Evolutionary conservation across 345 rosid genomes (phyloP).

Genomic region (Abelmoschus esculentus): DNA sequence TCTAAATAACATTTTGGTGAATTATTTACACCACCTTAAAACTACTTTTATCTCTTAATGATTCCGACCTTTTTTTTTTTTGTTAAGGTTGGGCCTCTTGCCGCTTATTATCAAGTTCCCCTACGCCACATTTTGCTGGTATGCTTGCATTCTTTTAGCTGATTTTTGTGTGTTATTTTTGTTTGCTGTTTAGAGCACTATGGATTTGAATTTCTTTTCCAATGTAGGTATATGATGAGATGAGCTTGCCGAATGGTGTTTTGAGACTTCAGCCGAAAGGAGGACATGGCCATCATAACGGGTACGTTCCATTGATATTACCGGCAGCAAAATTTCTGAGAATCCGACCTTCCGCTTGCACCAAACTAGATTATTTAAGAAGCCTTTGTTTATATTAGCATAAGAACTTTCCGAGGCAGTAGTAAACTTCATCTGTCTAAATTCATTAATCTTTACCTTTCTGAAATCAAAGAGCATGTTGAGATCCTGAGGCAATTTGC

Average conservation of each 20-base stretch:
- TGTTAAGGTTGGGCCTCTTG: slow-evolving; percentile 83
- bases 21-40: neutral
- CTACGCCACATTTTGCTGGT: slow-evolving; percentile 82
- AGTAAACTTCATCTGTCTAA: neutral
- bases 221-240: slow-evolving; percentile 68
- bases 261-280: slow-evolving; percentile 80
- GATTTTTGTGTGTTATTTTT: neutral
- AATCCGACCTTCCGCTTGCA: neutral
- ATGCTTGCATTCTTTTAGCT: slow-evolving; percentile 11
- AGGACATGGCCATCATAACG: slow-evolving; percentile 84
- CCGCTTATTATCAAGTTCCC: slow-evolving; percentile 84
- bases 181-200: neutral
- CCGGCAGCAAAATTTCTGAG: neutral
- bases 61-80: slow-evolving; percentile 6
- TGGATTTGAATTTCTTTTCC: slow-evolving; percentile 13
- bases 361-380: neutral
- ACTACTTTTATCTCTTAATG: neutral
- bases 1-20: neutral
- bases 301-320: slow-evolving; percentile 36
- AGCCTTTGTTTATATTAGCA: neutral
- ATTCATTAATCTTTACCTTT: neutral
- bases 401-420: neutral
- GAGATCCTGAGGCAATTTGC: neutral
- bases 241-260: slow-evolving; percentile 90
- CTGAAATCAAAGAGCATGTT: slow-evolving; percentile 1